phyloP scores from a whole-genome alignment of 2,329 filamentous ascomycete genomes.

The Anisogramma anomala region DNA sequence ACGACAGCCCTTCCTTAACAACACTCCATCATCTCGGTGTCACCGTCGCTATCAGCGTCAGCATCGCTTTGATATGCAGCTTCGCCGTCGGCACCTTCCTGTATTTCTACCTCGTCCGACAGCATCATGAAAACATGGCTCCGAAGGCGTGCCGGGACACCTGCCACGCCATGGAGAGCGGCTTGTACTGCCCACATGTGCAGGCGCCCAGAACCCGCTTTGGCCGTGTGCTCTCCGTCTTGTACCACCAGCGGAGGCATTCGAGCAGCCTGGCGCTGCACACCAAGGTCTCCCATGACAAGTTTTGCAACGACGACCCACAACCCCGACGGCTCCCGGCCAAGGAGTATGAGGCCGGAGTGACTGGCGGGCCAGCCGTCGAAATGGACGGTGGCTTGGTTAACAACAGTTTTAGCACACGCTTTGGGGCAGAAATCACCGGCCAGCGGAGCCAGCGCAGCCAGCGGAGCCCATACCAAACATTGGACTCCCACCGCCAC shows the following conservation, averaged over 20 bases:
- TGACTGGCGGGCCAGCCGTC: slow-evolving; percentile 33
- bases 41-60: slow-evolving; percentile 4
- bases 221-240: slow-evolving; percentile 9
- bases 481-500: slow-evolving; percentile 39
- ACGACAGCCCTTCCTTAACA: background rate
- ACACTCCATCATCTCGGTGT: slow-evolving; percentile 2
- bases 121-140: background rate
- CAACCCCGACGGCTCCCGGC: slow-evolving; percentile 1
- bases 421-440: slow-evolving; percentile 30
- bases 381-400: slow-evolving; percentile 36
- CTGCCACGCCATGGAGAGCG: slow-evolving; percentile 6
- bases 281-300: slow-evolving; percentile 14
- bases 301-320: background rate
- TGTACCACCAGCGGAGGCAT: slow-evolving; percentile 7
- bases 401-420: slow-evolving; percentile 24
- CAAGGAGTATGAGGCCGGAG: slow-evolving; percentile 30
- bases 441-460: slow-evolving; percentile 38
- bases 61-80: slow-evolving; percentile 4
- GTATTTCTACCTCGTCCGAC: slow-evolving; percentile 1
- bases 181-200: background rate
- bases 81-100: slow-evolving; percentile 1
- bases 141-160: background rate
- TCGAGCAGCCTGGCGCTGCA: slow-evolving; percentile 31
- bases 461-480: slow-evolving; percentile 31
- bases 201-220: slow-evolving; percentile 1